Evolutionary conservation across 2,329 filamentous ascomycete genomes (phyloP), one percentile per base, ranked within the genome.

Genomic region (Fusarium floridanum): DNA sequence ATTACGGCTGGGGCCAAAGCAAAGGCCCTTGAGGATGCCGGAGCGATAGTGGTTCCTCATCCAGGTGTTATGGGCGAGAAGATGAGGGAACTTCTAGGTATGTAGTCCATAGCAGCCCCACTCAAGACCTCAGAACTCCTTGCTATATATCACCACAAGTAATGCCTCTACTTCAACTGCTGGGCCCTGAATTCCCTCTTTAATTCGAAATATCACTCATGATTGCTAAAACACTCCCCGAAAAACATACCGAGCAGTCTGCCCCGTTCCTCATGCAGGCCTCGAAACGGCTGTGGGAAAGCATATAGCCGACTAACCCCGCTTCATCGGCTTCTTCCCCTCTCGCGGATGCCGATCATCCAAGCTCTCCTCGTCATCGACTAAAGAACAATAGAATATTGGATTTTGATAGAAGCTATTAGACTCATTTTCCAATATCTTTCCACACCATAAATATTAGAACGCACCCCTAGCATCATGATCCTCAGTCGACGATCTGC

Each of bases 1-100:
- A 71, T 78, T 0, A 75, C 81, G 5, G 83, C 83, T 0, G 76
- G 74, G 2, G 76, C 70, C 3, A 85, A 85, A 64, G 81, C 76
- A 0, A 79, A 75, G 24, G 82, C 82, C 0, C 73, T 85, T 5
- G 76, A 79, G 37, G 74, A 81, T 12, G 82, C 82, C 1, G 84
- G 84, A 2, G 84, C 83, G 0, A 39, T 82, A 0, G 66, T 85
- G 4, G 83, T 85, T 6, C 79, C 82, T 1, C 83, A 85, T 65
- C 83, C 83, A 0, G 83, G 83, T 2, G 73, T 81, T 0, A 84
- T 85, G 83, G 83, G 83, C 0, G 36, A 59, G 0, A 78, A 56
- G 29, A 84, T 85, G 83, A 81, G 78, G 20, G 66, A 71, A 7
- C 70, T 85, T 20, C 75, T 85, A 6, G 72, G 68, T 17, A 17